These are phyloP conservation scores for Claviceps capensis DNA, from an alignment of 2,329 filamentous ascomycete genomes.

Conservation along the genomic window DNA sequence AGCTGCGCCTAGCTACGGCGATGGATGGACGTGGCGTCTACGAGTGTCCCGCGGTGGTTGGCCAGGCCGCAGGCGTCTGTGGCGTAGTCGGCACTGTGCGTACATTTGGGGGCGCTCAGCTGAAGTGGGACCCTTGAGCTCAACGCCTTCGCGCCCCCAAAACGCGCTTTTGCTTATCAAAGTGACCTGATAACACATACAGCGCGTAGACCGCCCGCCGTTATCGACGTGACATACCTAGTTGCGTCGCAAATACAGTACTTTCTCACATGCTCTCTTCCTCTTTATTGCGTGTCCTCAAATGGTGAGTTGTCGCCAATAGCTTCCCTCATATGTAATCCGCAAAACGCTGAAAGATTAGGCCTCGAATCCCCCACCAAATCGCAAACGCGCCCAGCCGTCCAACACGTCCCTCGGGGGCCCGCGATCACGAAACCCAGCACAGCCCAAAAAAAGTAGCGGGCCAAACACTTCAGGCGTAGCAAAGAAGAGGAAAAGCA, in stretches of 20 bases:
- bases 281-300: background rate
- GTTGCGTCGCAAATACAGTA: background rate
- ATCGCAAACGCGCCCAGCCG: constrained; percentile 27
- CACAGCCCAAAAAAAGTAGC: background rate
- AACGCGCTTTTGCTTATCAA: no score
- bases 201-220: background rate
- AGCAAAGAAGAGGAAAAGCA: background rate
- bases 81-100: no score
- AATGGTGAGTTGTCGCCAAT: background rate
- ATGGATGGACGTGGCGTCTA: no score
- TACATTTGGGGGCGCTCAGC: background rate
- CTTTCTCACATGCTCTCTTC: background rate
- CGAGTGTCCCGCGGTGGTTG: no score
- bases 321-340: background rate
- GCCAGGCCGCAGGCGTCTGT: no score
- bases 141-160: background rate
- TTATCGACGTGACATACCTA: background rate
- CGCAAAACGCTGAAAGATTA: background rate
- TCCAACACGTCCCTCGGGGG: constrained; percentile 1
- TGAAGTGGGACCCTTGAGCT: background rate
- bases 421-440: background rate
- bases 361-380: constrained; percentile 14
- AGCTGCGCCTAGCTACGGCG: no score
- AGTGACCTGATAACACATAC: background rate
- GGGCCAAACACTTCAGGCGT: background rate